Conservation (phyloP, 2,329 filamentous ascomycete genomes). For the Penicillium sp. region DNA sequence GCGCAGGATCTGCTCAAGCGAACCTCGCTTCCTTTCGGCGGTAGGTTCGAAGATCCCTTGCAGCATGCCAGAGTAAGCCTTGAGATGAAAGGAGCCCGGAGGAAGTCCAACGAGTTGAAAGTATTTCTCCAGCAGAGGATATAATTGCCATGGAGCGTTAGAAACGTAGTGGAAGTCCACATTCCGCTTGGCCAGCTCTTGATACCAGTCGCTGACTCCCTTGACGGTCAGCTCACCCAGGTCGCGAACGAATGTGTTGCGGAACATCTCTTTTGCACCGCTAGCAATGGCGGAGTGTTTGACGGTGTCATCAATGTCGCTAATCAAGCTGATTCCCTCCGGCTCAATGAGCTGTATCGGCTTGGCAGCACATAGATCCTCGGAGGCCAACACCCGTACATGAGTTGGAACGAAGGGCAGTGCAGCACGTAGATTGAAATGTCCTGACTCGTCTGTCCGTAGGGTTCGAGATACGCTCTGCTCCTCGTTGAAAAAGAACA, state of each 20-base stretch:
- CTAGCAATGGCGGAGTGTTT: slow-evolving; percentile 88
- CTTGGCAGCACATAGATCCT: slow-evolving; percentile 75
- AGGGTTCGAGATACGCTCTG: slow-evolving; percentile 80
- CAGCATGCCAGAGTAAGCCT: slow-evolving; percentile 94
- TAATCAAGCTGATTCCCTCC: slow-evolving; percentile 83
- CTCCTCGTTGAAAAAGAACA: slow-evolving; percentile 90
- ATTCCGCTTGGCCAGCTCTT: slow-evolving; percentile 67
- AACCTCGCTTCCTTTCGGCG: slow-evolving; percentile 86
- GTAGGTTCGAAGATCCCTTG: slow-evolving; percentile 98
- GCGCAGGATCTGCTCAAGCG: slow-evolving; percentile 74
- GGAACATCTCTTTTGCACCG: slow-evolving; percentile 89
- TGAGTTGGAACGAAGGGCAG: slow-evolving; percentile 89
- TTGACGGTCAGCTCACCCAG: slow-evolving; percentile 75
- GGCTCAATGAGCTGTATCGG: slow-evolving; percentile 72
- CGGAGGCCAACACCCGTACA: slow-evolving; percentile 78
- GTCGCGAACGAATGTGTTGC: slow-evolving; percentile 90
- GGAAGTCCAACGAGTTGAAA: slow-evolving; percentile 78
- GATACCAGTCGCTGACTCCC: slow-evolving; percentile 89
- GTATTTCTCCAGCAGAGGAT: slow-evolving; percentile 79
- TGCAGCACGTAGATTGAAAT: slow-evolving; percentile 75
- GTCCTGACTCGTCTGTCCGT: slow-evolving; percentile 79
- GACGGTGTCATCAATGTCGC: slow-evolving; percentile 95
- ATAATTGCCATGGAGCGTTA: slow-evolving; percentile 98
- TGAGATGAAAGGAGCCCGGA: slow-evolving; percentile 85
- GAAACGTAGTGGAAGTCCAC: slow-evolving; percentile 95